Evolutionary conservation across 164 flowering plant species (phyloP).

Genomic region (Magnolia changhungtana): DNA sequence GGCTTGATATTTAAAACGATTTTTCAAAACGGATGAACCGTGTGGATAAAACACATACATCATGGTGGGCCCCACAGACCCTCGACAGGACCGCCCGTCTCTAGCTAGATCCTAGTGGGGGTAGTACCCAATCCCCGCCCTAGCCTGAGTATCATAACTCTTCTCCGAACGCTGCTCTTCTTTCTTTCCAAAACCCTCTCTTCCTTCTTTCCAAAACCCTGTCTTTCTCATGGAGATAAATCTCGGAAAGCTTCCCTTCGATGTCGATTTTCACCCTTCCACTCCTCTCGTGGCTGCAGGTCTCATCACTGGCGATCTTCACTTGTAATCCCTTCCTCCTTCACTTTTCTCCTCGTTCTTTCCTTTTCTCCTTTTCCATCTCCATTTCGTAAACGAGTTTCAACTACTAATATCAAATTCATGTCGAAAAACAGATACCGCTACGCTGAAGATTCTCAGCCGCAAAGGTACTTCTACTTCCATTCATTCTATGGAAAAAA

Average conservation of each 20-base stretch:
- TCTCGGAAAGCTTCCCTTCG: constrained; percentile 60
- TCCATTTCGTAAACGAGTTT: not conserved
- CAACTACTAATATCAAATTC: not conserved
- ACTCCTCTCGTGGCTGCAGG: constrained; percentile 53
- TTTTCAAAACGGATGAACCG: too few species aligned
- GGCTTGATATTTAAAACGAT: too few species aligned
- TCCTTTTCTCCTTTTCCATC: not conserved
- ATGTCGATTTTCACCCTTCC: constrained; percentile 86
- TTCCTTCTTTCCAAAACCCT: not conserved
- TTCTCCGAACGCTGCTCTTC: not conserved
- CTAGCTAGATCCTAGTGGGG: too few species aligned
- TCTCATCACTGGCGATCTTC: constrained; percentile 70
- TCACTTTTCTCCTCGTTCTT: not conserved
- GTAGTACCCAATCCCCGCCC: too few species aligned
- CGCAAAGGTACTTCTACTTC: constrained; percentile 43
- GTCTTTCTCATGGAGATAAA: constrained; percentile 52
- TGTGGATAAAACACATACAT: too few species aligned
- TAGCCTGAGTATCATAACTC: not conserved
- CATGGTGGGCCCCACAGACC: too few species aligned
- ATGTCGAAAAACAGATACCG: constrained; percentile 43
- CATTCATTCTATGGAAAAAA: not conserved
- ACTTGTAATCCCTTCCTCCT: constrained; percentile 35
- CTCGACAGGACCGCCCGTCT: too few species aligned
- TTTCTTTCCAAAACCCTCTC: not conserved
- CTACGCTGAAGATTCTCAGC: constrained; percentile 43